phyloP scores from a whole-genome alignment of 2,329 filamentous ascomycete species.

The Curvularia eragrostidis region DNA sequence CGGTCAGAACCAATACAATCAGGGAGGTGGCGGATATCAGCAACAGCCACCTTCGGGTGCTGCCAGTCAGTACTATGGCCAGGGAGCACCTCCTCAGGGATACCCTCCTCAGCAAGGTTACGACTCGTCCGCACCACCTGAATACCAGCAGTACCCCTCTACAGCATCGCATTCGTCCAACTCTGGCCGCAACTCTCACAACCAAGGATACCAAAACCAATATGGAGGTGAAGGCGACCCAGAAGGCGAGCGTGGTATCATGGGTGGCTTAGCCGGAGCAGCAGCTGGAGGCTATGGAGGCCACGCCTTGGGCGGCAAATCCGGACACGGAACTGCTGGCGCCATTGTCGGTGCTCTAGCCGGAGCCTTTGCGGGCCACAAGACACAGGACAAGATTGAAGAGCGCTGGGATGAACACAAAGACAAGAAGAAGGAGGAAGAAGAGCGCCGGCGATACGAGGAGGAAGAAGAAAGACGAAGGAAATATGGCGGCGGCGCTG shows the following conservation, averaged over 20 bases:
- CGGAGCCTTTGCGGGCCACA: constrained; percentile 36
- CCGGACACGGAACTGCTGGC: constrained; percentile 33
- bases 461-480: constrained; percentile 26
- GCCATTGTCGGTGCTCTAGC: constrained; percentile 34
- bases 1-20: constrained; percentile 14
- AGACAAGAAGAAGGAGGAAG: constrained; percentile 37
- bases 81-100: constrained; percentile 10
- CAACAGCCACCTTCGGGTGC: constrained; percentile 15
- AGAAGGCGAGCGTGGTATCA: constrained; percentile 36
- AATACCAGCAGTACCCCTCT: constrained; percentile 30
- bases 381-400: constrained; percentile 29
- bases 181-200: constrained; percentile 31
- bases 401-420: constrained; percentile 39
- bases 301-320: constrained; percentile 34
- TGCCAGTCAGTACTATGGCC: constrained; percentile 24
- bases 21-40: constrained; percentile 17
- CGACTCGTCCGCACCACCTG: constrained; percentile 5
- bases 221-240: constrained; percentile 30
- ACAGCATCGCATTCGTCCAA: constrained; percentile 31
- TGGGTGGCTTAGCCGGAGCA: constrained; percentile 36
- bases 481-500: constrained; percentile 8
- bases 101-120: constrained; percentile 17
- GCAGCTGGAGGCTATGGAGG: constrained; percentile 38
- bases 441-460: constrained; percentile 21
- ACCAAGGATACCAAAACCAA: constrained; percentile 34